phyloP scores from a whole-genome alignment of 441 rosid genomes.

The Adansonia grandidieri region DNA sequence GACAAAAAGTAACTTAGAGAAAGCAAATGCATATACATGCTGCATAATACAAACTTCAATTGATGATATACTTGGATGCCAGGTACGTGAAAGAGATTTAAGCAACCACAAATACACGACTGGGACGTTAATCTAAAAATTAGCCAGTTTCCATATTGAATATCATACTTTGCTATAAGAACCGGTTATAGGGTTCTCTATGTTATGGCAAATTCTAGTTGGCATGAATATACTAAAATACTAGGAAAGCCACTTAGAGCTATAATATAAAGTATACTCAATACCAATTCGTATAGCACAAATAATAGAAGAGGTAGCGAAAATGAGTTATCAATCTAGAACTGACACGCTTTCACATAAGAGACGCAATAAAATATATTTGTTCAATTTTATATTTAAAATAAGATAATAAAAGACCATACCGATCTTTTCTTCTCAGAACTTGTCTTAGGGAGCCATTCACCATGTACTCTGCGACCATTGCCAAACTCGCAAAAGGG shows the following conservation, averaged over 20 bases:
- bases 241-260: background rate
- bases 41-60: slow-evolving; percentile 17
- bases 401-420: background rate
- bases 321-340: background rate
- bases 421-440: slow-evolving; percentile 76
- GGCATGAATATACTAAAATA: background rate
- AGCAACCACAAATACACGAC: background rate
- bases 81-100: background rate
- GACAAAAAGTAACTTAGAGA: background rate
- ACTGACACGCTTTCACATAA: background rate
- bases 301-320: slow-evolving; percentile 1
- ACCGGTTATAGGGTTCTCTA: background rate
- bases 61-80: background rate
- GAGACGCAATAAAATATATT: background rate
- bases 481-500: slow-evolving; percentile 85
- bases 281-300: background rate
- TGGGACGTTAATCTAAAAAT: background rate
- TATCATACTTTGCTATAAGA: background rate
- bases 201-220: background rate
- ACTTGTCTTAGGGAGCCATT: slow-evolving; percentile 94
- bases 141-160: background rate
- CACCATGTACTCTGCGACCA: slow-evolving; percentile 92
- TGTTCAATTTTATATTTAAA: background rate
- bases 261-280: background rate
- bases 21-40: background rate